Percentiles rank a stretch among this genome's conserved stretches.
Evolutionary conservation across 2,329 filamentous ascomycete species (phyloP).

Genomic region (Graphiopsis chlorocephala): DNA sequence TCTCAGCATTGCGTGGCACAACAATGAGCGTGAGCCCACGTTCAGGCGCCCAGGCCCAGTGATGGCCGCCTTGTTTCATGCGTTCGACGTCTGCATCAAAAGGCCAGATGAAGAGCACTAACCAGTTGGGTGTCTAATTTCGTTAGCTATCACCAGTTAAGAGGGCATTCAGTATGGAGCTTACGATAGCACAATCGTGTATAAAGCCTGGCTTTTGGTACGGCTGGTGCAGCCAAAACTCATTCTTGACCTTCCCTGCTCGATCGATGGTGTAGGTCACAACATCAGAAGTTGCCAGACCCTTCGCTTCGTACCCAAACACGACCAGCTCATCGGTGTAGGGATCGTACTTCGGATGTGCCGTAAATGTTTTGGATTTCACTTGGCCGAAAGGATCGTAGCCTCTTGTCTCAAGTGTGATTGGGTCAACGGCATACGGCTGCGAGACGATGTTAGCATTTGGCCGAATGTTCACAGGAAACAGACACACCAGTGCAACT

Average conservation of each 20-base stretch:
- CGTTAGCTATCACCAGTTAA: neutral
- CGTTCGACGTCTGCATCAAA: constrained; percentile 37
- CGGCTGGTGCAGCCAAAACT: constrained; percentile 42
- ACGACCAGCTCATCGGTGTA: constrained; percentile 42
- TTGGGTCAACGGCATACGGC: constrained; percentile 41
- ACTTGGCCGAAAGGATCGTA: constrained; percentile 42
- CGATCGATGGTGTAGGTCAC: constrained; percentile 41
- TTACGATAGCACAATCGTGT: constrained; percentile 38
- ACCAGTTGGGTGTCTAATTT: constrained; percentile 35
- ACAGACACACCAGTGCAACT: constrained; percentile 27
- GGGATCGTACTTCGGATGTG: constrained; percentile 47
- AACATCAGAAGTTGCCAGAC: constrained; percentile 35
- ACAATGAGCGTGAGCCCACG: constrained; percentile 28
- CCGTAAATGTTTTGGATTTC: constrained; percentile 41
- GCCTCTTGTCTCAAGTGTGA: constrained; percentile 40
- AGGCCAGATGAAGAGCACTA: constrained; percentile 39
- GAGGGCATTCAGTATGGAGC: neutral
- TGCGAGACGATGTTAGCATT: neutral
- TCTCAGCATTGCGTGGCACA: constrained; percentile 22
- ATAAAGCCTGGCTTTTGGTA: constrained; percentile 37
- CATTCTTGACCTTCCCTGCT: constrained; percentile 38
- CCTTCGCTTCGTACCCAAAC: constrained; percentile 44
- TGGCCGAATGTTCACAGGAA: neutral
- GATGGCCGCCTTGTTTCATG: constrained; percentile 39
- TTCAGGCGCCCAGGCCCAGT: constrained; percentile 39